Percentiles rank a stretch among this genome's conserved stretches.
Evolutionary conservation across 805 yeast genomes (phyloP).

Genomic region (Pichia gijzeniarum): DNA sequence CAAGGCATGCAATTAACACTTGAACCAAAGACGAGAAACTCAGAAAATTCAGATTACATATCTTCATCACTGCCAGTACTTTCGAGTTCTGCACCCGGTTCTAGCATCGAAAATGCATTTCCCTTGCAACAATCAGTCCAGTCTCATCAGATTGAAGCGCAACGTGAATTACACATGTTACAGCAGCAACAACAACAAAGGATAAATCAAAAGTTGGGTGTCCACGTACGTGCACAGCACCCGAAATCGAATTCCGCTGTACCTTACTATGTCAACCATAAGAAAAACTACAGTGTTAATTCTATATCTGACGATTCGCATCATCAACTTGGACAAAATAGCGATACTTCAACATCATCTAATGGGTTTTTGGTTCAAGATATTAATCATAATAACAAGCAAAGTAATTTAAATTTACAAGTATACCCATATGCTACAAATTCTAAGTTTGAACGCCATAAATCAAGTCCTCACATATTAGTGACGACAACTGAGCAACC

Average conservation of each 20-base stretch:
- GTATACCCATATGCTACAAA: background rate
- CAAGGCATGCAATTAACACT: background rate
- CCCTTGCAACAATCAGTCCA: background rate
- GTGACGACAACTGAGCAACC: background rate
- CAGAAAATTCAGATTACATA: background rate
- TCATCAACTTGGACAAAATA: slow-evolving; percentile 19
- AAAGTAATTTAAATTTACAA: background rate
- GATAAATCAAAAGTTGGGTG: background rate
- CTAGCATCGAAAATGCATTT: too few species aligned
- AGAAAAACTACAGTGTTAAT: slow-evolving; percentile 18
- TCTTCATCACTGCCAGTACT: slow-evolving; percentile 1
- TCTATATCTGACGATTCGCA: slow-evolving; percentile 25
- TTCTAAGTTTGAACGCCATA: background rate
- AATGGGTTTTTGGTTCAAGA: slow-evolving; percentile 13
- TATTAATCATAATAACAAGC: slow-evolving; percentile 4
- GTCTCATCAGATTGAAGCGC: slow-evolving; percentile 10
- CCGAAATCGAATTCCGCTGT: background rate
- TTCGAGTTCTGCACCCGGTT: background rate
- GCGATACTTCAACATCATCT: slow-evolving; percentile 26
- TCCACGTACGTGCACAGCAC: background rate
- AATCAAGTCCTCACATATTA: too few species aligned
- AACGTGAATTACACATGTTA: slow-evolving; percentile 11
- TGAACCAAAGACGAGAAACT: background rate
- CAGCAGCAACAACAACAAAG: slow-evolving; percentile 14
- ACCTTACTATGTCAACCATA: slow-evolving; percentile 1